Evolutionary conservation across 306 rosid genomes (phyloP).

Genomic region (Cicer judaicum): DNA sequence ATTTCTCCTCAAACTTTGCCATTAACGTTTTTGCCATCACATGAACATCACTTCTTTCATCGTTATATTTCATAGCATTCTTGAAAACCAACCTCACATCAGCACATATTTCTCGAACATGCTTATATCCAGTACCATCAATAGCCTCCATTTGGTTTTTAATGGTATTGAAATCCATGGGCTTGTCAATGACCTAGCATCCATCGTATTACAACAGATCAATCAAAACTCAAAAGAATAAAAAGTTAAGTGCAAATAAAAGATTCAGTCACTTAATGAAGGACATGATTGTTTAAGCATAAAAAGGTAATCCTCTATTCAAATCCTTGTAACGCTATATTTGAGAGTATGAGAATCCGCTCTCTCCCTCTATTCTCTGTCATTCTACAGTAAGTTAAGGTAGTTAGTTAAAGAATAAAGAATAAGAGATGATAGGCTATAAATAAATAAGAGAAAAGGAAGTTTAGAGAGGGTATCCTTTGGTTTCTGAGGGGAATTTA

Average conservation of each 20-base stretch:
- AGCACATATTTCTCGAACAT: conserved; percentile 74
- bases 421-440: background rate
- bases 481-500: background rate
- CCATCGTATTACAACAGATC: conserved; percentile 39
- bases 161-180: conserved; percentile 92
- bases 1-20: conserved; percentile 88
- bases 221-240: conserved; percentile 42
- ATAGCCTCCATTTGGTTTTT: conserved; percentile 91
- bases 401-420: background rate
- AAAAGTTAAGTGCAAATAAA: conserved; percentile 27
- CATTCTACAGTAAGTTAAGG: background rate
- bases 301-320: background rate
- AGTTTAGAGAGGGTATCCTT: background rate
- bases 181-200: conserved; percentile 88
- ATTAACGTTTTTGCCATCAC: conserved; percentile 90
- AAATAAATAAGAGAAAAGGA: background rate
- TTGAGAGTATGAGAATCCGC: no score
- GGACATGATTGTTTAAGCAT: background rate
- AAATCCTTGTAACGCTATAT: no score
- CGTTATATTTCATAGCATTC: conserved; percentile 91
- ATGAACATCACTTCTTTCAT: conserved; percentile 84
- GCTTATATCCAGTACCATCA: conserved; percentile 87
- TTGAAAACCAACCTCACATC: conserved; percentile 87
- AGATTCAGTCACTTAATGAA: conserved; percentile 15
- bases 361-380: no score